These are phyloP conservation scores for Brettanomyces anomalus DNA, from an alignment of 805 yeast genomes.

Conservation along the genomic window DNA sequence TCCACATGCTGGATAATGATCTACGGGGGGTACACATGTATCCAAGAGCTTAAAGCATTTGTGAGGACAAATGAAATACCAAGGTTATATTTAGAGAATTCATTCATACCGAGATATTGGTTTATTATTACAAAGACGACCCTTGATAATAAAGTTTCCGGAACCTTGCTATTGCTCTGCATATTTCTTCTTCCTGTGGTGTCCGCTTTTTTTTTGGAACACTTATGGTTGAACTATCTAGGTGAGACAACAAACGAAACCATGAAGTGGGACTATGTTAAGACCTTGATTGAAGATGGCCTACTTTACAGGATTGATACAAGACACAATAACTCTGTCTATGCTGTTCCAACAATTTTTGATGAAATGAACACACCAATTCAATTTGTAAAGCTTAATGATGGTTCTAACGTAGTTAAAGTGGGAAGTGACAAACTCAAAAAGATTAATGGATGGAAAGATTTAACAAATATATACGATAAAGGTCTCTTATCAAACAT, in stretches of 20 bases:
- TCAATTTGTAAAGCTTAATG: conserved; percentile 7
- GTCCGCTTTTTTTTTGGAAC: conserved; percentile 30
- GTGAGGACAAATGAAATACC: conserved; percentile 5
- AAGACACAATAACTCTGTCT: background rate
- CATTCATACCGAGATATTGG: conserved; percentile 14
- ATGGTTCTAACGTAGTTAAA: conserved; percentile 5
- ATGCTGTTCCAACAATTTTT: background rate
- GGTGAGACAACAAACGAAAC: conserved; percentile 53
- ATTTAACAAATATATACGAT: conserved; percentile 39
- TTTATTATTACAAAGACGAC: conserved; percentile 21
- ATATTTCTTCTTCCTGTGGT: conserved; percentile 29
- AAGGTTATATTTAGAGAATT: conserved; percentile 11
- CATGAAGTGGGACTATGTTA: conserved; percentile 45
- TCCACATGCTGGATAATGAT: conserved; percentile 25
- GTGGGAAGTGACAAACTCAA: conserved; percentile 2
- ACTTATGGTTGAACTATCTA: conserved; percentile 37
- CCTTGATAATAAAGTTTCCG: conserved; percentile 30
- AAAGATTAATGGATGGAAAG: conserved; percentile 18
- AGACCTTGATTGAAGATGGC: conserved; percentile 25
- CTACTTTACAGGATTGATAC: conserved; percentile 20
- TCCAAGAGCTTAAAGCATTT: conserved; percentile 14
- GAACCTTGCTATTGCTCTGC: conserved; percentile 33
- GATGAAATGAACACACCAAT: background rate
- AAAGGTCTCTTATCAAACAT: conserved; percentile 37
- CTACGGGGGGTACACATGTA: conserved; percentile 34